Percentiles rank a stretch among this genome's conserved stretches.
Evolutionary conservation across 495 filamentous ascomycete genomes (phyloP).

Genomic region (Aspergillus mulundensis): DNA sequence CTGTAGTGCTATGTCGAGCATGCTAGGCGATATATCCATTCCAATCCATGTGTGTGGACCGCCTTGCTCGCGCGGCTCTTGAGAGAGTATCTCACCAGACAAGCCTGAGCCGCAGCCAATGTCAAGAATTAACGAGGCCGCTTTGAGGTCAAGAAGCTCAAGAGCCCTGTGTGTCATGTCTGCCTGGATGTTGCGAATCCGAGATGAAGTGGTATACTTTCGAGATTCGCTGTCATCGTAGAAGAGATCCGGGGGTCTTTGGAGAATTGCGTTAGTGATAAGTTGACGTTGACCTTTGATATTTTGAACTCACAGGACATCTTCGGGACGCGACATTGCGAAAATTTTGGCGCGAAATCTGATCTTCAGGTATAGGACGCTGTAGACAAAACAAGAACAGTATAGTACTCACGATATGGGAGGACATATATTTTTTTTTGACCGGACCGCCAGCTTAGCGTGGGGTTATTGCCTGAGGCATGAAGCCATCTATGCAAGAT

Average conservation of each 20-base stretch:
- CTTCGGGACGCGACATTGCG: constrained; percentile 91
- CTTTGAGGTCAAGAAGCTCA: constrained; percentile 75
- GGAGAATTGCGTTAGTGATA: neutral
- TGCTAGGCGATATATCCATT: constrained; percentile 89
- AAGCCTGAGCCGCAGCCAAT: constrained; percentile 94
- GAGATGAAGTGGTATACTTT: constrained; percentile 96
- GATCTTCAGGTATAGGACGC: too few species aligned
- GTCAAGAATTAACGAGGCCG: constrained; percentile 85
- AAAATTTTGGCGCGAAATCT: neutral
- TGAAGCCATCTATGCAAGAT: constrained; percentile 6
- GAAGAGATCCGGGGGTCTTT: constrained; percentile 87
- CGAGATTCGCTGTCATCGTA: constrained; percentile 93
- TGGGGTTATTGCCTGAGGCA: constrained; percentile 30
- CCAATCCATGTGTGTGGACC: constrained; percentile 92
- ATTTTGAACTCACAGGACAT: constrained; percentile 63
- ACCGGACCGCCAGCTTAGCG: constrained; percentile 5
- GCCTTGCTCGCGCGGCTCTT: constrained; percentile 58
- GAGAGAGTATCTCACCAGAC: constrained; percentile 85
- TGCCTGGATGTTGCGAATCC: constrained; percentile 91
- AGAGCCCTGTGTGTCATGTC: constrained; percentile 92
- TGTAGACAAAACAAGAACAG: too few species aligned
- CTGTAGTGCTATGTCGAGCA: constrained; percentile 89
- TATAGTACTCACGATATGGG: too few species aligned
- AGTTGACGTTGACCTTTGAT: neutral
- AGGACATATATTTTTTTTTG: constrained; percentile 3